Base-by-base conservation (phyloP, 1,139 yeast genomes). In the Suhomyces bokatorum region DNA sequence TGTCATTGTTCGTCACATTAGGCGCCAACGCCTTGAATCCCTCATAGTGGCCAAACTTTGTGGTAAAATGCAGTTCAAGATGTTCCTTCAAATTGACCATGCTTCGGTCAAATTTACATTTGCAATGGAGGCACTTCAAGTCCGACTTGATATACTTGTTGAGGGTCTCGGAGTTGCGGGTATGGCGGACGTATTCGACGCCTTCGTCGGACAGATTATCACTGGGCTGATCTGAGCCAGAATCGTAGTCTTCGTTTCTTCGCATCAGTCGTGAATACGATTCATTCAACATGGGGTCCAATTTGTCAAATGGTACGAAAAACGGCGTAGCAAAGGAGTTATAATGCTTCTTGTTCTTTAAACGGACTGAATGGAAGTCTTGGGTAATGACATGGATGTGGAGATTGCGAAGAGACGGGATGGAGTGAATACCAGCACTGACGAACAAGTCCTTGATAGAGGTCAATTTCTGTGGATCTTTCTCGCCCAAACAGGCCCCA, bases 351-450 rank as follows among this genome's bases (percentile, higher is more conserved):
- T 77, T 80, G 54, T 81, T 70, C 58, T 85, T 87, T 65, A 87
- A 45, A 22, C 70, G 53, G 0, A 66, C 64, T 6, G 87, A 79
- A 54, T 70, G 56, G 57, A 85, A 75, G 62, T 87, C 96, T 40
- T 66, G 71, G 0, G 91, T 80, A 40, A 87, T 72, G 12, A 87
- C 80, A 64, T 87, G 96, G 24, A 87, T 68, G 57, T 87, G 96
- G 32, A 87, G 59, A 56, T 87, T 85, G 37, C 63, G 63, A 73
- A 87, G 58, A 1, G 91, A 83, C 2, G 96, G 96, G 2, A 76
- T 75, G 3, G 86, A 66, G 62, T 87, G 96, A 17, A 87, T 75
- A 0, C 96, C 95, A 3, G 73, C 75, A 47, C 67, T 67, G n/a
- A 87, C 66, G 46, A 73, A 77, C 0, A 58, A 54, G 9, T 65